A percentile compares a stretch with the other conserved stretches of the same genome.
Evolutionary conservation across 352 stramenopile species (phyloP).

Genomic region (Globisporangium nagaii): DNA sequence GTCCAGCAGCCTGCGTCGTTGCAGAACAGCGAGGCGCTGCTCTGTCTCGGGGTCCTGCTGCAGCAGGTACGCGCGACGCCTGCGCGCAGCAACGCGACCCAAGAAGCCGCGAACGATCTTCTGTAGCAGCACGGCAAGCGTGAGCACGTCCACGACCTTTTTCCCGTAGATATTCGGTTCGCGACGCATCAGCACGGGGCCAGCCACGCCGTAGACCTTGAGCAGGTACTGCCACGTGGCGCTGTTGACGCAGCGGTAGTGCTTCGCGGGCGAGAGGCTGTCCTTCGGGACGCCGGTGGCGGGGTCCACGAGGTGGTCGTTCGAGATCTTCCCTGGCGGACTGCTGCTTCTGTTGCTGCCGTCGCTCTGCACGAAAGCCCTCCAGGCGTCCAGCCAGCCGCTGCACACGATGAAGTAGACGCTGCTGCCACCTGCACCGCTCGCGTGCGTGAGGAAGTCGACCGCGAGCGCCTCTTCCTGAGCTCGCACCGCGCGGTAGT

Average conservation of each 20-base stretch:
- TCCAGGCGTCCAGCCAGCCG: conserved; percentile 25
- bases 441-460: conserved; percentile 25
- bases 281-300: conserved; percentile 1
- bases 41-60: conserved; percentile 27
- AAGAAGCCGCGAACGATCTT: conserved; percentile 52
- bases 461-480: conserved; percentile 59
- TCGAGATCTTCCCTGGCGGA: conserved; percentile 24
- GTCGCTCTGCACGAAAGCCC: conserved; percentile 24
- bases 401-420: background rate
- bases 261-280: conserved; percentile 13
- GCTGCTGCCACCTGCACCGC: conserved; percentile 18
- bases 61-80: conserved; percentile 13
- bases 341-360: background rate
- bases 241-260: conserved; percentile 63
- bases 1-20: conserved; percentile 18
- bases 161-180: conserved; percentile 36
- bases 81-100: conserved; percentile 16
- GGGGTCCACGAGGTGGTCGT: conserved; percentile 27
- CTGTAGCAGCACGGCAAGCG: conserved; percentile 32
- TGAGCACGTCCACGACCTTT: conserved; percentile 27
- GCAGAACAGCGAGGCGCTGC: conserved; percentile 11
- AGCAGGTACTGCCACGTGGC: conserved; percentile 46
- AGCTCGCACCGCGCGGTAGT: conserved; percentile 34
- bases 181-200: conserved; percentile 37
- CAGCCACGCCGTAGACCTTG: conserved; percentile 38